These are phyloP conservation scores for Rhizopogon roseolus DNA, from an alignment of 768 basidiomycete species.

Conservation along the genomic window DNA sequence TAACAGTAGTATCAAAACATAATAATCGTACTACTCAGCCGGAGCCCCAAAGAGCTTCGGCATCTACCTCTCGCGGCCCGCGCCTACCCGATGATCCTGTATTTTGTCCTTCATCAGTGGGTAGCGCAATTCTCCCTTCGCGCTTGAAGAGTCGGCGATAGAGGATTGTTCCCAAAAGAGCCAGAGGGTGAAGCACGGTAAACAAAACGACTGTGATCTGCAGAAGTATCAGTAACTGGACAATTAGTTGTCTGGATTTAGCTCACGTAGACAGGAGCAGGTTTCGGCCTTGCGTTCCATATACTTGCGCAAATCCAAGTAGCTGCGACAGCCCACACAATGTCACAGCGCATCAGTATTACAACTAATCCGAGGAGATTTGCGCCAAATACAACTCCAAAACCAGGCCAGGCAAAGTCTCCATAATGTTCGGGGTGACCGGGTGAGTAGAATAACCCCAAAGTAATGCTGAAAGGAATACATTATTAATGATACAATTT, in stretches of 20 bases:
- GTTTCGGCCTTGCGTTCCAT: constrained; percentile 58
- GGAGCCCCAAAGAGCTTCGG: constrained; percentile 33
- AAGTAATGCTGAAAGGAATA: constrained; percentile 48
- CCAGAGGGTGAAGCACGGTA: constrained; percentile 63
- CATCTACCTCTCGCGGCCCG: constrained; percentile 38
- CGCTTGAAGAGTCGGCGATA: constrained; percentile 24
- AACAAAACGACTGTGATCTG: constrained; percentile 61
- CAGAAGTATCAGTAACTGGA: neutral
- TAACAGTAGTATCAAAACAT: neutral
- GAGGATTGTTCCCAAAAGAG: constrained; percentile 40
- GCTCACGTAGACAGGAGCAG: constrained; percentile 60
- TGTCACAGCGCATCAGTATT: constrained; percentile 52
- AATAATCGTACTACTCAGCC: constrained; percentile 6
- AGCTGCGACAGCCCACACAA: constrained; percentile 73
- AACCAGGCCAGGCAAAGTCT: constrained; percentile 67
- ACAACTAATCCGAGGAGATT: constrained; percentile 58
- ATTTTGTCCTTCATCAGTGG: constrained; percentile 24
- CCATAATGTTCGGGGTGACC: constrained; percentile 49
- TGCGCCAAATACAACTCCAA: constrained; percentile 60
- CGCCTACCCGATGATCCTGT: constrained; percentile 1
- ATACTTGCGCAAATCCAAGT: constrained; percentile 71
- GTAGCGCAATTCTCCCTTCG: constrained; percentile 38
- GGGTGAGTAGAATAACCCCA: constrained; percentile 54
- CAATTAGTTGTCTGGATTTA: neutral
- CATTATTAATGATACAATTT: neutral